phyloP scores from a whole-genome alignment of 1,284 basidiomycete species.

The Sporisorium sorghi region DNA sequence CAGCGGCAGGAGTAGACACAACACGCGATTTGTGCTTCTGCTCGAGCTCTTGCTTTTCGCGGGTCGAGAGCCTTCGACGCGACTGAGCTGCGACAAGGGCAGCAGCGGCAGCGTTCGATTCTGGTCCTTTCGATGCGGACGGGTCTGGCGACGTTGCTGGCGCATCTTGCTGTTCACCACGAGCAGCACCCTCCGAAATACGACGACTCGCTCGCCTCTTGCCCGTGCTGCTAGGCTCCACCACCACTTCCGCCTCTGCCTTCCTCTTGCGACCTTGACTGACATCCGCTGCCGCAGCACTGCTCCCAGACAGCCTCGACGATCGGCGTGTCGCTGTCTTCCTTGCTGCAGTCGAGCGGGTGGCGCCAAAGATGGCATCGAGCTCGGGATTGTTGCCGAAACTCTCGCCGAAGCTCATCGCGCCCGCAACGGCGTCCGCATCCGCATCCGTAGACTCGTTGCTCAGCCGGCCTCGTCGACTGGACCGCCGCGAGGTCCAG shows the following conservation, averaged over 20 bases:
- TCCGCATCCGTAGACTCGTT: constrained; percentile 11
- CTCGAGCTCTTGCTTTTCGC: constrained; percentile 39
- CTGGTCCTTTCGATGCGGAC: background rate
- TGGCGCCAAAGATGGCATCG: constrained; percentile 38
- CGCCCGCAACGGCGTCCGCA: too few relatives aligned
- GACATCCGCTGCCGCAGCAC: background rate
- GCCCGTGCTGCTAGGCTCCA: background rate
- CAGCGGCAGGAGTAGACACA: constrained; percentile 1
- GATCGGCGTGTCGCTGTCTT: constrained; percentile 24
- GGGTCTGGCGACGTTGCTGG: too few relatives aligned
- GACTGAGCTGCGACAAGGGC: constrained; percentile 15
- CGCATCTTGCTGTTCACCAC: constrained; percentile 1
- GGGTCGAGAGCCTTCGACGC: constrained; percentile 36
- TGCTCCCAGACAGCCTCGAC: constrained; percentile 28
- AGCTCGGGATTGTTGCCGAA: constrained; percentile 48
- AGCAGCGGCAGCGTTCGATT: background rate
- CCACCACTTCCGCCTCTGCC: constrained; percentile 4
- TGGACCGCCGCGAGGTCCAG: constrained; percentile 12
- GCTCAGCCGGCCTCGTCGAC: constrained; percentile 7
- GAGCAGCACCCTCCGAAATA: constrained; percentile 5
- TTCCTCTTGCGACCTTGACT: constrained; percentile 28
- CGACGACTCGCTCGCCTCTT: constrained; percentile 25
- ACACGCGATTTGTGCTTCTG: constrained; percentile 13
- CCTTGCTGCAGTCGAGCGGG: background rate
- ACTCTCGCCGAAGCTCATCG: constrained; percentile 29